Evolutionary conservation across 1,284 basidiomycete species (phyloP).

Genomic region (Cystobasidium slooffiae): DNA sequence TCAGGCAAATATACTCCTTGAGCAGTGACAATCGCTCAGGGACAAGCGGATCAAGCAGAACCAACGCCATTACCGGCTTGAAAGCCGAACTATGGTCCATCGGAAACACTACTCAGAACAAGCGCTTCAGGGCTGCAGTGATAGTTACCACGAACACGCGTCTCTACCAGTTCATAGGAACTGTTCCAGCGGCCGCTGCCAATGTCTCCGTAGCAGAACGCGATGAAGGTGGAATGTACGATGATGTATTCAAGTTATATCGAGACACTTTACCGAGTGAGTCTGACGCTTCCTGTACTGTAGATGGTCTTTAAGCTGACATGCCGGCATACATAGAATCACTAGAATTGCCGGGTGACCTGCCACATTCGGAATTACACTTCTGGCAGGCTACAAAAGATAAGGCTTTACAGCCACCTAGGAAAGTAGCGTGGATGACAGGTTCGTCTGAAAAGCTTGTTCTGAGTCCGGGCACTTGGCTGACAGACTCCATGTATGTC

Average conservation of each 20-base stretch:
- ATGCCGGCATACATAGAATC: conserved; percentile 65
- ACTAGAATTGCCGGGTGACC: conserved; percentile 78
- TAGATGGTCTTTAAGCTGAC: conserved; percentile 5
- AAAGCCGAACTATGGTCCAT: conserved; percentile 68
- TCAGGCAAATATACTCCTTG: conserved; percentile 77
- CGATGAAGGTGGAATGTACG: conserved; percentile 74
- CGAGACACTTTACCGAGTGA: conserved; percentile 76
- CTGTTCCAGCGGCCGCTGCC: conserved; percentile 56
- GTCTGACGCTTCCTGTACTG: conserved; percentile 53
- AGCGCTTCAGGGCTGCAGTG: conserved; percentile 61
- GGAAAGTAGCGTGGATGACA: conserved; percentile 84
- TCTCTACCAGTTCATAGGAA: conserved; percentile 87
- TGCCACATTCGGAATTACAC: conserved; percentile 74
- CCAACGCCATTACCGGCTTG: conserved; percentile 76
- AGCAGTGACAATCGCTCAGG: conserved; percentile 55
- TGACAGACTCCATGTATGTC: conserved; percentile 14
- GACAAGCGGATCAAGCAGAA: conserved; percentile 16
- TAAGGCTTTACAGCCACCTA: conserved; percentile 58
- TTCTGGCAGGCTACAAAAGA: conserved; percentile 64
- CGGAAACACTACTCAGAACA: conserved; percentile 6
- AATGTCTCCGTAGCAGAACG: conserved; percentile 58
- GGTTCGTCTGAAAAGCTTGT: conserved; percentile 4
- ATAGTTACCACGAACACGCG: conserved; percentile 83
- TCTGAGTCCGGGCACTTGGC: neutral
- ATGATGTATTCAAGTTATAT: conserved; percentile 72